A percentile compares a stretch with the other conserved stretches of the same genome.
Conservation (phyloP, 352 stramenopile genomes). For the Phytophthora fragariae region DNA sequence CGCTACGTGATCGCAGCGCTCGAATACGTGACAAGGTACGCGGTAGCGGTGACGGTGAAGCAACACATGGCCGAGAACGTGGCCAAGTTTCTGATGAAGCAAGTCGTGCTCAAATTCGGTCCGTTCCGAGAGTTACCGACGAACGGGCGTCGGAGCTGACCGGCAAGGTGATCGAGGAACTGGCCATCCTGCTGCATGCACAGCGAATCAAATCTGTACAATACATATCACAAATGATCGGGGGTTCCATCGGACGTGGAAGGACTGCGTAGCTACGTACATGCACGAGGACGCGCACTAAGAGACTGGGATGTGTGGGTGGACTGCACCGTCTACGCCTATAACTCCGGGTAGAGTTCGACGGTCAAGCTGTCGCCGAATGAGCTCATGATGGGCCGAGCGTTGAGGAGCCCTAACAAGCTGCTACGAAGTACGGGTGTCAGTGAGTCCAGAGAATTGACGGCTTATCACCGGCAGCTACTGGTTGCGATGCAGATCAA, state of each 20-base stretch:
- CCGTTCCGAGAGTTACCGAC: neutral
- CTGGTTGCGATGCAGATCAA: too few relatives aligned
- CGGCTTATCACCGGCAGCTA: too few relatives aligned
- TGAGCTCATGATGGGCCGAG: too few relatives aligned
- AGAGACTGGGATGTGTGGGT: neutral
- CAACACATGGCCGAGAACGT: neutral
- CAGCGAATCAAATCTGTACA: neutral
- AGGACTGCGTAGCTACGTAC: neutral
- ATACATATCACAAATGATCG: neutral
- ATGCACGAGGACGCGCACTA: neutral
- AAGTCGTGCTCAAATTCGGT: neutral
- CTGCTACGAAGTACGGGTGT: too few relatives aligned
- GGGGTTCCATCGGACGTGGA: neutral
- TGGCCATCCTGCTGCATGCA: neutral
- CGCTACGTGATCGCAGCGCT: neutral
- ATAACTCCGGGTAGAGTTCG: too few relatives aligned
- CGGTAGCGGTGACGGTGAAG: too few relatives aligned
- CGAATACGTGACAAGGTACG: neutral
- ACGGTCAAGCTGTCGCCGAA: too few relatives aligned
- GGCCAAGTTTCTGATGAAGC: neutral
- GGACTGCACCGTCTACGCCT: neutral
- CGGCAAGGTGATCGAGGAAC: too few relatives aligned
- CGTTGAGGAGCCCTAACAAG: too few relatives aligned
- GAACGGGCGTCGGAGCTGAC: neutral
- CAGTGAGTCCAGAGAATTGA: too few relatives aligned